phyloP scores from a whole-genome alignment of 2,329 filamentous ascomycete genomes.

The Pseudogymnoascus sp. region DNA sequence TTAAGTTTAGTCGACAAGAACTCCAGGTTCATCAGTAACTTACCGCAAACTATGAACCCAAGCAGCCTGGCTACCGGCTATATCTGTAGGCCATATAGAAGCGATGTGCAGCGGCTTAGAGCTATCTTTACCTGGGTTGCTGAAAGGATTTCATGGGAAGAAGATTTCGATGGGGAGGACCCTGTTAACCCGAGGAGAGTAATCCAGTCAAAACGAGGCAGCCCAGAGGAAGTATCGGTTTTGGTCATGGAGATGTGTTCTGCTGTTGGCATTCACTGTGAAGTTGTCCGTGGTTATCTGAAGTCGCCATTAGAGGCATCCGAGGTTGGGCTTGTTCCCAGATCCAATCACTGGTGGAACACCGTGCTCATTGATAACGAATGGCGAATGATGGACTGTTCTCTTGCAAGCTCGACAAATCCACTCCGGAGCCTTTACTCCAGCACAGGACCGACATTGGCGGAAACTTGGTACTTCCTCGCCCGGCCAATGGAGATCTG shows the following conservation, averaged over 20 bases:
- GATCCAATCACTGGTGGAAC: slow-evolving; percentile 97
- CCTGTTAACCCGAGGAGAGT: slow-evolving; percentile 70
- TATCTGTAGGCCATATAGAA: slow-evolving; percentile 87
- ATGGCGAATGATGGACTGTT: slow-evolving; percentile 95
- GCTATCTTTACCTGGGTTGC: slow-evolving; percentile 97
- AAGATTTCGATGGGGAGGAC: slow-evolving; percentile 71
- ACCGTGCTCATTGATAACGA: slow-evolving; percentile 85
- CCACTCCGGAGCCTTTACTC: slow-evolving; percentile 73
- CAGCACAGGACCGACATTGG: slow-evolving; percentile 55
- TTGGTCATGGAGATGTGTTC: slow-evolving; percentile 89
- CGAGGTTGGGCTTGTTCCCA: slow-evolving; percentile 73
- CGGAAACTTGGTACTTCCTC: slow-evolving; percentile 93
- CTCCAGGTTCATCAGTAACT: slow-evolving; percentile 75
- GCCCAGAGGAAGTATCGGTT: slow-evolving; percentile 79
- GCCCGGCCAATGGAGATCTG: slow-evolving; percentile 78
- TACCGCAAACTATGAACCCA: slow-evolving; percentile 75
- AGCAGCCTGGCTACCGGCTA: slow-evolving; percentile 80
- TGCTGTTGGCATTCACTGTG: slow-evolving; percentile 78
- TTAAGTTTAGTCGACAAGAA: slow-evolving; percentile 90
- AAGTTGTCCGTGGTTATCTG: slow-evolving; percentile 81
- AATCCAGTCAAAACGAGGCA: slow-evolving; percentile 74
- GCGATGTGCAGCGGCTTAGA: slow-evolving; percentile 82
- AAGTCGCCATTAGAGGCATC: slow-evolving; percentile 79
- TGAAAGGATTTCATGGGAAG: slow-evolving; percentile 94
- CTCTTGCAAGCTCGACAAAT: slow-evolving; percentile 82